Evolutionary conservation across 2,329 filamentous ascomycete species (phyloP), one percentile per base, ranked within the genome.

Genomic region (Curvularia sp.): DNA sequence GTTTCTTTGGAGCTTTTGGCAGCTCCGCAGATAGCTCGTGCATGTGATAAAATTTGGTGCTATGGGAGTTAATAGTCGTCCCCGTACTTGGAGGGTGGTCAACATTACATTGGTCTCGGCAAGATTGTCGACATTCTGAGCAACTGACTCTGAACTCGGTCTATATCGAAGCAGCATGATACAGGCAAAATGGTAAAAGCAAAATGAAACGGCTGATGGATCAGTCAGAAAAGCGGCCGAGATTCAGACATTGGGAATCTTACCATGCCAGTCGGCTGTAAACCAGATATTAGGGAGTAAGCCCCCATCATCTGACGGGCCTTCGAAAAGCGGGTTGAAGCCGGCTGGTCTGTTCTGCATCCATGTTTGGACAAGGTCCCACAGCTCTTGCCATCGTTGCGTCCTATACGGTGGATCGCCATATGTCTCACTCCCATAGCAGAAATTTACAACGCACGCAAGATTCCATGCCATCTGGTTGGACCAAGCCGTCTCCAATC

Each of bases 381-480:
- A 71, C 2, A 74, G 53, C 20, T 63, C 61, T 15, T 67, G 56
- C 70, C 71, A 75, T 43, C 56, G 54, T 24, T 56, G 49, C 28
- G 55, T 35, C 38, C 57, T 68, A 9, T 43, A 24, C 4, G 54
- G 22, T 20, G 53, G 64, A n/a, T 69, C 67, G 5, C 33, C 51
- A 7, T 54, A 49, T 8, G 58, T 38, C 9, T 65, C 62, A 9
- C 55, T 52, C n/a, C 68, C 69, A 47, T 72, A 75, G 49, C 71
- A 72, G 42, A 67, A 74, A 30, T 75, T 71, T n/a, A 69, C 64
- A 22, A 73, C 61, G 24, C 64, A 55, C 8, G 72, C 72, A 31
- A 69, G 69, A 44, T 72, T 62, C 71, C 71, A 75, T n/a, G 66
- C 69, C 65, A 74, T 74, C 28, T 71, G 68, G 35, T 75, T 75